Conservation (phyloP, 345 rosid species). For the Camelina laxa region DNA sequence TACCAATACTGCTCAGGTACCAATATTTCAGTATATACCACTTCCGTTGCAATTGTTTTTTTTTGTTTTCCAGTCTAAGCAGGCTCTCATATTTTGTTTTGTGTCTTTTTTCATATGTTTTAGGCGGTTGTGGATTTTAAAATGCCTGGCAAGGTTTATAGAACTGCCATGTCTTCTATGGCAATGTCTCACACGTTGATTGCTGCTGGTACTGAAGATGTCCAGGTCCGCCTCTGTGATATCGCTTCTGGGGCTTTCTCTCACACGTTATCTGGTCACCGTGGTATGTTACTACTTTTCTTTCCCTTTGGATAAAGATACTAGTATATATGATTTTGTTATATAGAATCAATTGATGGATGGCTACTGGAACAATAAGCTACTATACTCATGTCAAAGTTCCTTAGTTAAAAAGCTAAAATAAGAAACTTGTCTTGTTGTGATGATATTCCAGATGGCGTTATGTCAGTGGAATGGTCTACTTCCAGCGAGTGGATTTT, state of each 20-base stretch:
- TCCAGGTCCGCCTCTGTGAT: constrained; percentile 96
- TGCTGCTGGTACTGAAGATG: constrained; percentile 96
- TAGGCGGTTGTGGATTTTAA: constrained; percentile 84
- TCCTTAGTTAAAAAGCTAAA: not conserved
- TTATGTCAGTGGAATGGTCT: constrained; percentile 96
- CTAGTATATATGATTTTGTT: not conserved
- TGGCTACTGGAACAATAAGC: constrained; percentile 1
- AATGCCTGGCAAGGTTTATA: constrained; percentile 96
- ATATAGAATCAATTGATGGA: not conserved
- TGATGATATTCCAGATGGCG: constrained; percentile 68
- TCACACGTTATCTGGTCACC: constrained; percentile 95
- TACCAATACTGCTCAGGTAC: constrained; percentile 83
- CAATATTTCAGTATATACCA: not conserved
- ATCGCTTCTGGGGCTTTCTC: constrained; percentile 89
- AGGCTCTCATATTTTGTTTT: constrained; percentile 13
- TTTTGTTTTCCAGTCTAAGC: not conserved
- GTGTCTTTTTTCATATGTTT: constrained; percentile 12
- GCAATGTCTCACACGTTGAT: constrained; percentile 87
- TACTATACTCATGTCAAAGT: constrained; percentile 8
- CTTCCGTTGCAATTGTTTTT: not conserved
- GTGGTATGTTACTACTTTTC: constrained; percentile 56
- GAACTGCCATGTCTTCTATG: constrained; percentile 87
- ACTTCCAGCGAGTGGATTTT: constrained; percentile 91
- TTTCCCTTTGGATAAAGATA: not conserved
- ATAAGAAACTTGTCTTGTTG: constrained; percentile 17